Evolutionary conservation across 345 rosid genomes (phyloP).

Genomic region (Euphorbia tirucalli): DNA sequence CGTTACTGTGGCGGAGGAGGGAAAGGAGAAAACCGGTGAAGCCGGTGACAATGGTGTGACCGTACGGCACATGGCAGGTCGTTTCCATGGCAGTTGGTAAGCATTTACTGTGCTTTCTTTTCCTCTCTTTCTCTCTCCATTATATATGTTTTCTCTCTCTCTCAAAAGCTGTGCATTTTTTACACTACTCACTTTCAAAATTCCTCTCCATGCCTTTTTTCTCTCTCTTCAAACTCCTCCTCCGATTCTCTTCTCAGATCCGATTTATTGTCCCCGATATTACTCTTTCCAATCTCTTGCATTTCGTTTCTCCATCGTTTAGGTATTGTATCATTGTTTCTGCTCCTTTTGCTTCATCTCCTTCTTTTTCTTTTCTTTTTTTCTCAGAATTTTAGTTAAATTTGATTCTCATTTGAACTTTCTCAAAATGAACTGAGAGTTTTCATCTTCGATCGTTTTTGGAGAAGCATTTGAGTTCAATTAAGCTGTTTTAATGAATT

Average conservation of each 20-base stretch:
- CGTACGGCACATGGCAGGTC: conserved; percentile 53
- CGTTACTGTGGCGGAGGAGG: background rate
- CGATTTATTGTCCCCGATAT: background rate
- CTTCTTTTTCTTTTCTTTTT: background rate
- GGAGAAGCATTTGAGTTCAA: background rate
- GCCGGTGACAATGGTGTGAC: conserved; percentile 31
- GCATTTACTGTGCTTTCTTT: conserved; percentile 52
- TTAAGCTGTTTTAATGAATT: background rate
- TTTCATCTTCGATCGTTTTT: background rate
- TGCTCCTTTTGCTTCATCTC: background rate
- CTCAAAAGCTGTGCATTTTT: conserved; percentile 40
- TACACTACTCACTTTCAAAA: conserved; percentile 6
- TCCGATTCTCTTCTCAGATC: conserved; percentile 13
- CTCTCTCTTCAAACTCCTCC: background rate
- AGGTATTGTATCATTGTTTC: background rate
- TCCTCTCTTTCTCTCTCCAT: conserved; percentile 1
- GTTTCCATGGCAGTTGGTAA: conserved; percentile 62
- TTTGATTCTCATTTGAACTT: background rate
- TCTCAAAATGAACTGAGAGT: no score
- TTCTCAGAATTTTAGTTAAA: background rate
- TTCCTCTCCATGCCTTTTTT: background rate
- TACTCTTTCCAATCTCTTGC: background rate
- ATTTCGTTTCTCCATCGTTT: background rate
- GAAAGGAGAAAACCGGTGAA: background rate
- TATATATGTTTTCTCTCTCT: background rate